Conservation (phyloP, 139 green algal species). For the Dunaliella sp. region DNA sequence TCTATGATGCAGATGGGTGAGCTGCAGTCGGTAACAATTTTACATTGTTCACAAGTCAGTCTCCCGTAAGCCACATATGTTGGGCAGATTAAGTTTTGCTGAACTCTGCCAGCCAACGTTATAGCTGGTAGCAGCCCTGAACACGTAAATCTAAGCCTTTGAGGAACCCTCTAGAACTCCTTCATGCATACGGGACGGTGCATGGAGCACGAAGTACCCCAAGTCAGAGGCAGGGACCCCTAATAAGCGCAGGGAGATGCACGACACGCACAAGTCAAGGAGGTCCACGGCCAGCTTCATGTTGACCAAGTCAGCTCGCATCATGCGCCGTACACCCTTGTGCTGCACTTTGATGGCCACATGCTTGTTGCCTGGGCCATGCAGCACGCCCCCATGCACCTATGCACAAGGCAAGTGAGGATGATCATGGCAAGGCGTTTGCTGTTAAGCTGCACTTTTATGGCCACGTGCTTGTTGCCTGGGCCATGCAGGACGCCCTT, state of each 20-base stretch:
- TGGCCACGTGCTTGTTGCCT: slow-evolving; percentile 26
- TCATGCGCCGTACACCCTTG: slow-evolving; percentile 18
- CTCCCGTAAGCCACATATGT: too few relatives aligned
- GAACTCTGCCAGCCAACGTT: too few relatives aligned
- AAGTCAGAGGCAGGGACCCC: neutral
- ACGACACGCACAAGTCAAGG: slow-evolving; percentile 8
- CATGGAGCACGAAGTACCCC: neutral
- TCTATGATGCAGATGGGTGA: too few relatives aligned
- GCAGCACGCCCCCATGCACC: slow-evolving; percentile 10
- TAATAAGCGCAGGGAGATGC: neutral
- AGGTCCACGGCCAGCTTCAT: slow-evolving; percentile 32
- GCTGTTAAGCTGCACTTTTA: slow-evolving; percentile 55
- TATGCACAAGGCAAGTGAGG: too few relatives aligned
- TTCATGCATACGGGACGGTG: too few relatives aligned
- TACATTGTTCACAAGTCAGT: too few relatives aligned
- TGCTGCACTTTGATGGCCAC: slow-evolving; percentile 58
- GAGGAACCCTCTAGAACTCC: too few relatives aligned
- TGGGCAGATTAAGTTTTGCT: too few relatives aligned
- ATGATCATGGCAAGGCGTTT: too few relatives aligned
- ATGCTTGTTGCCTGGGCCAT: neutral
- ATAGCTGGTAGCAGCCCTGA: too few relatives aligned
- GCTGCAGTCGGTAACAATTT: too few relatives aligned
- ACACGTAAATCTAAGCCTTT: too few relatives aligned
- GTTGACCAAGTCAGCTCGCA: slow-evolving; percentile 48
- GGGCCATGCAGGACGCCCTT: neutral